A percentile compares a stretch with the other conserved stretches of the same genome.
These are phyloP conservation scores for Psilocybe subaeruginosa DNA, from an alignment of 768 basidiomycete genomes.

Conservation along the genomic window DNA sequence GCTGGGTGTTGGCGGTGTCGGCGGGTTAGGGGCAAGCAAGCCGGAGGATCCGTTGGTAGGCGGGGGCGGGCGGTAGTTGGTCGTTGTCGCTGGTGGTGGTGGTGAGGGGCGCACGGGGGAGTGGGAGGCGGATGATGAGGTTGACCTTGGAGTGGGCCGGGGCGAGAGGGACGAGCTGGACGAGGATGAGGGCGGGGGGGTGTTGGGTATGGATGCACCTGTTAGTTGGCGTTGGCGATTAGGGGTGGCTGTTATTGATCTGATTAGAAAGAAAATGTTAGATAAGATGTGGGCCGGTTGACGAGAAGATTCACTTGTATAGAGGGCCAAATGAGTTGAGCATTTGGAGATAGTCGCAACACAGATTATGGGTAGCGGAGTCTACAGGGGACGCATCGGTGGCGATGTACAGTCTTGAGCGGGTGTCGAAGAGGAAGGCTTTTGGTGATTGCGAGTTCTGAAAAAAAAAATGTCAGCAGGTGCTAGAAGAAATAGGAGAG, in stretches of 20 bases:
- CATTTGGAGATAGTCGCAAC: constrained; percentile 90
- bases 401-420: constrained; percentile 87
- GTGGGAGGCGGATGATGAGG: constrained; percentile 18
- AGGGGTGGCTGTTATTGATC: constrained; percentile 29
- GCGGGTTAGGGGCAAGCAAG: constrained; percentile 20
- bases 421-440: constrained; percentile 89
- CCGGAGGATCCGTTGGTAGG: constrained; percentile 16
- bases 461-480: background rate
- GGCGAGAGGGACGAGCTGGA: constrained; percentile 16
- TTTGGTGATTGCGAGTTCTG: constrained; percentile 94
- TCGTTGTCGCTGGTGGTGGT: constrained; percentile 26
- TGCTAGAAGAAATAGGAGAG: background rate
- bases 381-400: constrained; percentile 94
- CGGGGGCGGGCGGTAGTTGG: constrained; percentile 18
- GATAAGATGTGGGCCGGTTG: background rate
- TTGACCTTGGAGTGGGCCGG: background rate
- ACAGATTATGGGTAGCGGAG: constrained; percentile 83
- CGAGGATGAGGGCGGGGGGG: constrained; percentile 16
- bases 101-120: constrained; percentile 27
- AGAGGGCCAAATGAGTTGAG: constrained; percentile 84
- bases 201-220: constrained; percentile 6
- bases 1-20: constrained; percentile 18
- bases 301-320: constrained; percentile 62
- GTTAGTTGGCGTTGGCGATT: constrained; percentile 24
- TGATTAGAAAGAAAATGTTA: background rate